Evolutionary conservation across 148 eudicot species (phyloP).

Genomic region (Camellia granthamiana): DNA sequence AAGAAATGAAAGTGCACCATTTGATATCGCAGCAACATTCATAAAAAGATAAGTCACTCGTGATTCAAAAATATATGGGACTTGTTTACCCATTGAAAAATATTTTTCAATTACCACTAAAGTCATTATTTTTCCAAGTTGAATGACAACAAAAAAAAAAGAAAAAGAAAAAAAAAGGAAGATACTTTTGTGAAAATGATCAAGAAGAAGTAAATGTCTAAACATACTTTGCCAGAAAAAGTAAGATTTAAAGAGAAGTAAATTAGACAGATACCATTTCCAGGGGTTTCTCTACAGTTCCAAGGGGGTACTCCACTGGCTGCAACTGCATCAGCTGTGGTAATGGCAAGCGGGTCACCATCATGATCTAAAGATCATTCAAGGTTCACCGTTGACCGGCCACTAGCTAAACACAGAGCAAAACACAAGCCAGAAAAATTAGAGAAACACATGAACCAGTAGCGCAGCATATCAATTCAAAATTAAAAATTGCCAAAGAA

Average conservation of each 20-base stretch:
- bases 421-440: background rate
- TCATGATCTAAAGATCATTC: conserved; percentile 60
- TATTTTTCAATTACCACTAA: too few relatives aligned
- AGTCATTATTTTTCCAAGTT: too few relatives aligned
- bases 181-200: too few relatives aligned
- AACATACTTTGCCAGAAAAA: background rate
- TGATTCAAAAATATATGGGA: too few relatives aligned
- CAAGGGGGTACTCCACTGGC: conserved; percentile 60
- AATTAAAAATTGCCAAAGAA: background rate
- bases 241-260: background rate
- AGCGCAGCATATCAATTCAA: background rate
- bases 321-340: conserved; percentile 57
- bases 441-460: background rate
- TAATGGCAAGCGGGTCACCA: conserved; percentile 71
- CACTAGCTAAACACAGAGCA: conserved; percentile 41
- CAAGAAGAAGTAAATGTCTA: background rate
- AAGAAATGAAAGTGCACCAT: background rate
- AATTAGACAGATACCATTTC: conserved; percentile 42
- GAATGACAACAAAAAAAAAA: too few relatives aligned
- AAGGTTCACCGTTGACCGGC: conserved; percentile 47
- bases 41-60: background rate
- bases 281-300: conserved; percentile 68
- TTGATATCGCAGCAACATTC: background rate
- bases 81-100: too few relatives aligned
- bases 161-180: too few relatives aligned